Percentiles rank a stretch among this genome's conserved stretches.
phyloP scores from a whole-genome alignment of 257 asterid species.

The Eustoma russellianum region DNA sequence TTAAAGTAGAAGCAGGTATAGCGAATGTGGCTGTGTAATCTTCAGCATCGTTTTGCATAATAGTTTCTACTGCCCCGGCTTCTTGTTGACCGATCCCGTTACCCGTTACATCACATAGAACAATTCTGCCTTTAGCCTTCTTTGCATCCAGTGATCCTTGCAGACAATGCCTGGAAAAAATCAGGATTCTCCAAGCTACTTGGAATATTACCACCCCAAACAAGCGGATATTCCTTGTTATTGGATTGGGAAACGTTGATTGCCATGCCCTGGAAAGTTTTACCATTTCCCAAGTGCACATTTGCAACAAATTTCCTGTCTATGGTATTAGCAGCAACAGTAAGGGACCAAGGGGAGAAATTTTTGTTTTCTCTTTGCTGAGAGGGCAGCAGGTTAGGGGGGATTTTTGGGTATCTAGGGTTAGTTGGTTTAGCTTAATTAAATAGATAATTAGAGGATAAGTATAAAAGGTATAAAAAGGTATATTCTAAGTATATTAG shows the following conservation, averaged over 20 bases:
- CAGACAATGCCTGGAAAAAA: constrained; percentile 27
- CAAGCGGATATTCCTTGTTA: constrained; percentile 41
- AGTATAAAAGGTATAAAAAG: too few species aligned
- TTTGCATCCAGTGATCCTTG: constrained; percentile 26
- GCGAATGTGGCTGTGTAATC: constrained; percentile 27
- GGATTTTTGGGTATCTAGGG: too few species aligned
- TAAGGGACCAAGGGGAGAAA: constrained; percentile 51
- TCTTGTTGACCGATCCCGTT: constrained; percentile 12
- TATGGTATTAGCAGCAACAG: constrained; percentile 59
- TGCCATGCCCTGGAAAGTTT: constrained; percentile 38
- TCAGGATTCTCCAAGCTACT: not conserved
- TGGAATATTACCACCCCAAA: constrained; percentile 70
- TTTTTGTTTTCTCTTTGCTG: too few species aligned
- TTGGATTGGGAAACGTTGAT: constrained; percentile 46
- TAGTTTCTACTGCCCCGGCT: constrained; percentile 35
- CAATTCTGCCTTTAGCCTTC: constrained; percentile 34
- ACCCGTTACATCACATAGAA: constrained; percentile 32
- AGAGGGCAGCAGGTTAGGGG: too few species aligned
- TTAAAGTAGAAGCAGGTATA: constrained; percentile 34
- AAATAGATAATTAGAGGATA: too few species aligned
- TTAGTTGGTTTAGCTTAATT: too few species aligned
- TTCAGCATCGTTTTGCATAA: constrained; percentile 26
- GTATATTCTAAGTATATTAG: too few species aligned
- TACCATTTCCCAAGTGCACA: constrained; percentile 47
- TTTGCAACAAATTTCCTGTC: constrained; percentile 50